These are phyloP conservation scores for Pisolithus sp. DNA, from an alignment of 768 basidiomycete genomes.

Conservation along the genomic window DNA sequence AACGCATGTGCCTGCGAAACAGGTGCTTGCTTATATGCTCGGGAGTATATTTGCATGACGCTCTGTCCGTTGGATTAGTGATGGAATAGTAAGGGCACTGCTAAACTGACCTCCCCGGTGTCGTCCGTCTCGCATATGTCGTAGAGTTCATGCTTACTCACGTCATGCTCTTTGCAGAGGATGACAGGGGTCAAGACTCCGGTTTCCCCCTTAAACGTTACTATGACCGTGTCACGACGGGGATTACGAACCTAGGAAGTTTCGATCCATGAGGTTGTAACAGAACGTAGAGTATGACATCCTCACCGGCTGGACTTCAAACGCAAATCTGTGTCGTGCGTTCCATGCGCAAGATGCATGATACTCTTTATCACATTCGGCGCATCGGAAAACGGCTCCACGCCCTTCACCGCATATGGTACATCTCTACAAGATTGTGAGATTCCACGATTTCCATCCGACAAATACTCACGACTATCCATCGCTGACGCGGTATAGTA, in stretches of 20 bases:
- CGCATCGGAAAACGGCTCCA: conserved; percentile 81
- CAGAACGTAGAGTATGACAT: not conserved
- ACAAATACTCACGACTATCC: conserved; percentile 56
- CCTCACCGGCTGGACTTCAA: conserved; percentile 82
- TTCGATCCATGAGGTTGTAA: not conserved
- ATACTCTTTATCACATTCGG: conserved; percentile 72
- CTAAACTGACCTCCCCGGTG: conserved; percentile 60
- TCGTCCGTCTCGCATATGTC: conserved; percentile 84
- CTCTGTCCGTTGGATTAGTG: conserved; percentile 45
- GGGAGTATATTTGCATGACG: conserved; percentile 82
- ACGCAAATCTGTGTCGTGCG: conserved; percentile 78
- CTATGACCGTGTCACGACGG: conserved; percentile 57
- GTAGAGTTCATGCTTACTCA: conserved; percentile 59
- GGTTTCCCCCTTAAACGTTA: conserved; percentile 71
- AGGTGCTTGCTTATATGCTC: conserved; percentile 75
- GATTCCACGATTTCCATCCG: not conserved
- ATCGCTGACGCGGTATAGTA: conserved; percentile 61
- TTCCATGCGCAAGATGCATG: conserved; percentile 92
- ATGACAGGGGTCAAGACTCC: conserved; percentile 76
- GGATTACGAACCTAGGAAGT: conserved; percentile 64
- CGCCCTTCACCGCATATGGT: conserved; percentile 61
- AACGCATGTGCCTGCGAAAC: conserved; percentile 73
- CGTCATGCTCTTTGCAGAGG: conserved; percentile 73
- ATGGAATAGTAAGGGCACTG: not conserved
- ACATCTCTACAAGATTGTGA: conserved; percentile 49